phyloP scores from a whole-genome alignment of 2,329 filamentous ascomycete genomes.

The Thielaviopsis euricoi region DNA sequence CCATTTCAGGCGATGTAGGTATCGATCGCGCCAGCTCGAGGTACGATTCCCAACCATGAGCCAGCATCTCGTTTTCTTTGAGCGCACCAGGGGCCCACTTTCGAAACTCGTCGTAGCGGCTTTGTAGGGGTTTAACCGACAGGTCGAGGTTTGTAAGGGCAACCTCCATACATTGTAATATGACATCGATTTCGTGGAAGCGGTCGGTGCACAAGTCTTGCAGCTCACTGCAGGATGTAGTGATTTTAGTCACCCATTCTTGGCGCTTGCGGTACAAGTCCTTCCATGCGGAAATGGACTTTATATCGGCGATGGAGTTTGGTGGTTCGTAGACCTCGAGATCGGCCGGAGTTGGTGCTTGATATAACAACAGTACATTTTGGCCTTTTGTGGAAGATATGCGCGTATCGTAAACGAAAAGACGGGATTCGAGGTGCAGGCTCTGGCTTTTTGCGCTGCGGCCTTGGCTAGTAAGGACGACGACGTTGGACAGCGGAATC shows the following conservation, averaged over 20 bases:
- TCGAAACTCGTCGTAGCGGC: constrained; percentile 53
- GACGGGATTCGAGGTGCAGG: constrained; percentile 70
- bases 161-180: constrained; percentile 65
- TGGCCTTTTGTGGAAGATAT: constrained; percentile 43
- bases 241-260: constrained; percentile 58
- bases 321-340: constrained; percentile 36
- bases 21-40: constrained; percentile 48
- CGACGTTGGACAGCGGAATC: constrained; percentile 64
- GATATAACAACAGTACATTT: constrained; percentile 27
- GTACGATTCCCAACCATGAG: constrained; percentile 51
- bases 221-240: constrained; percentile 52
- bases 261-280: constrained; percentile 66
- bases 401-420: constrained; percentile 82
- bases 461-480: constrained; percentile 71
- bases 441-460: constrained; percentile 70
- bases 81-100: constrained; percentile 53
- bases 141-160: constrained; percentile 73
- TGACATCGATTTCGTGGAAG: constrained; percentile 57
- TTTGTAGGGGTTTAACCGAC: constrained; percentile 54
- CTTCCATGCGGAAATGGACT: constrained; percentile 75
- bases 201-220: constrained; percentile 45
- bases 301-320: constrained; percentile 67
- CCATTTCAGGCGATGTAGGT: constrained; percentile 48
- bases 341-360: constrained; percentile 30
- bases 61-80: constrained; percentile 48